Percentiles rank a stretch among this genome's conserved stretches.
Conservation (phyloP, 306 rosid genomes). For the Alnus rubra region DNA sequence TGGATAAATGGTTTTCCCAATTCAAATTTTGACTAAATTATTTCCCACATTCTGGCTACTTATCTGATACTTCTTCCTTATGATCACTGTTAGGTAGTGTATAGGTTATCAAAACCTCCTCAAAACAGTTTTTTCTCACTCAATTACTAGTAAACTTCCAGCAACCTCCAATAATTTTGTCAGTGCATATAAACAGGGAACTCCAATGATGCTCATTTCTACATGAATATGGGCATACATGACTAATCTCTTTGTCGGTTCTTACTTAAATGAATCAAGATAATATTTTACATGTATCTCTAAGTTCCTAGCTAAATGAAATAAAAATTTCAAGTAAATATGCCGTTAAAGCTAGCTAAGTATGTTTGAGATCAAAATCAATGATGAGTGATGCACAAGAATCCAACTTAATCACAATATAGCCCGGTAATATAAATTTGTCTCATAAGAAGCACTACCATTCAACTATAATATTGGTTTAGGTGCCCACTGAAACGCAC, state of each 20-base stretch:
- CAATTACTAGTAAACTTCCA: constrained; percentile 18
- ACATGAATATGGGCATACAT: constrained; percentile 87
- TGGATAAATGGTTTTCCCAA: neutral
- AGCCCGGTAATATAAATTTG: too few species aligned
- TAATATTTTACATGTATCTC: constrained; percentile 11
- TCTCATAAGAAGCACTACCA: too few species aligned
- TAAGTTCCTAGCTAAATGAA: neutral
- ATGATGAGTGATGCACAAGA: too few species aligned
- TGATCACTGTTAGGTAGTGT: neutral
- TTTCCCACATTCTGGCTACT: neutral
- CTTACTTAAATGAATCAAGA: constrained; percentile 19
- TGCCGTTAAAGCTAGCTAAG: too few species aligned
- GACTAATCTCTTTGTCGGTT: constrained; percentile 39
- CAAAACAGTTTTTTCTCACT: neutral
- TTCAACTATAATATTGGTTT: too few species aligned
- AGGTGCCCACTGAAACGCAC: too few species aligned
- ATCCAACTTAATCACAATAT: too few species aligned
- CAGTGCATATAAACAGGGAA: constrained; percentile 61
- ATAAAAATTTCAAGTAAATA: too few species aligned
- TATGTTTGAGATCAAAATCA: too few species aligned
- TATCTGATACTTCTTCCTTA: neutral
- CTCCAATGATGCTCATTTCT: constrained; percentile 85
- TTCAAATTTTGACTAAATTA: neutral
- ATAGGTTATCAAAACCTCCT: neutral
- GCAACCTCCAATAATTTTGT: constrained; percentile 24